phyloP scores from a whole-genome alignment of 495 filamentous ascomycete genomes.

The Oleoguttula mirabilis region DNA sequence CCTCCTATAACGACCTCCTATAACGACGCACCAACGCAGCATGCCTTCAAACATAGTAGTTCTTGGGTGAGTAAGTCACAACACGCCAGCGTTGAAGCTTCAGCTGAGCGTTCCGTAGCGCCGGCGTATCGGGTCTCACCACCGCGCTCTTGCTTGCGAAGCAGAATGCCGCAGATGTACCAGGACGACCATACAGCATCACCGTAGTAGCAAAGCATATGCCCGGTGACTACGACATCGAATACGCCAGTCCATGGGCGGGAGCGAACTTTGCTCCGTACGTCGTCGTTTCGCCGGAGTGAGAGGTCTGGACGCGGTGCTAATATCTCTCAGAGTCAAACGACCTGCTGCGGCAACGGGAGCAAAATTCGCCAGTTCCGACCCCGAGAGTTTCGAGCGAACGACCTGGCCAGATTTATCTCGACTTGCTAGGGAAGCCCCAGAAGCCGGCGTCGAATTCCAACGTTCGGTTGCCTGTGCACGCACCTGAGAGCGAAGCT shows the following conservation, averaged over 20 bases:
- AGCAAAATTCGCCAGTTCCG: too few species aligned
- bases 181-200: too few species aligned
- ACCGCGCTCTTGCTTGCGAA: slow-evolving; percentile 73
- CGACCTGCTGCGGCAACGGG: too few species aligned
- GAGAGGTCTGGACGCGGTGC: too few species aligned
- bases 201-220: slow-evolving; percentile 90
- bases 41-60: slow-evolving; percentile 17
- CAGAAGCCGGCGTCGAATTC: slow-evolving; percentile 83
- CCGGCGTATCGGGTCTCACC: slow-evolving; percentile 87
- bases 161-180: slow-evolving; percentile 43
- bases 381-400: too few species aligned
- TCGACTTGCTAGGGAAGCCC: slow-evolving; percentile 47
- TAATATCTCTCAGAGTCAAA: too few species aligned
- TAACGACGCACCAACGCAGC: too few species aligned
- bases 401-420: slow-evolving; percentile 33
- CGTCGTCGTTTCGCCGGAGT: too few species aligned
- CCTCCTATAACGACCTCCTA: too few species aligned
- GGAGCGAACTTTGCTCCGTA: slow-evolving; percentile 89
- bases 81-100: not conserved
- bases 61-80: slow-evolving; percentile 9
- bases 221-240: slow-evolving; percentile 95
- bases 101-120: slow-evolving; percentile 27
- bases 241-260: slow-evolving; percentile 93
- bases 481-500: too few species aligned
- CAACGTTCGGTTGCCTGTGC: slow-evolving; percentile 52